Evolutionary conservation across 805 yeast species (phyloP).

Genomic region (Ogataea allantospora): DNA sequence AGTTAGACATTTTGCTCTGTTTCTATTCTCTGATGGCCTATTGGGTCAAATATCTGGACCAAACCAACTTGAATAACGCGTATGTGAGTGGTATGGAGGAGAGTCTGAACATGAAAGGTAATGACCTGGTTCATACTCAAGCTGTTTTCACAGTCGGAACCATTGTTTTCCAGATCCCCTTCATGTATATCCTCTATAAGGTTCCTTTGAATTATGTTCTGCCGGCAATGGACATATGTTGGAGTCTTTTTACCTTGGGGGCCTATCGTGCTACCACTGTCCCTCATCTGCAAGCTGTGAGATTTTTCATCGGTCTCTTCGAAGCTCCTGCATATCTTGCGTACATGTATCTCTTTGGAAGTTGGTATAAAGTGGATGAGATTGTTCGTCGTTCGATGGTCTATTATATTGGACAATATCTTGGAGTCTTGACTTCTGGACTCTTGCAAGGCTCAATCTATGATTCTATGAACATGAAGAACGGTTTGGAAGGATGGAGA

Average conservation of each 20-base stretch:
- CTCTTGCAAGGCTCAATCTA: conserved; percentile 42
- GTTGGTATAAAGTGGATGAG: conserved; percentile 56
- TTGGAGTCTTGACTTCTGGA: conserved; percentile 57
- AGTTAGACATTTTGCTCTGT: conserved; percentile 53
- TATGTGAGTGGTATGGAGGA: conserved; percentile 68
- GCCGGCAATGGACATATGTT: conserved; percentile 57
- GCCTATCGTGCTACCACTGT: conserved; percentile 50
- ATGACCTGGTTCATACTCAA: conserved; percentile 27
- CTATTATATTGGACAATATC: conserved; percentile 60
- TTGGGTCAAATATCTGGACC: conserved; percentile 67
- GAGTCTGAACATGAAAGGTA: conserved; percentile 32
- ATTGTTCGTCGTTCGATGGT: conserved; percentile 59
- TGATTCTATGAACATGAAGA: conserved; percentile 25
- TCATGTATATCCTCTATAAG: conserved; percentile 36
- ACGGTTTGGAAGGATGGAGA: conserved; percentile 44
- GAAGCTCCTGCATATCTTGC: conserved; percentile 67
- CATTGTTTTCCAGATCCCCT: conserved; percentile 54
- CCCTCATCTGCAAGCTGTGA: conserved; percentile 52
- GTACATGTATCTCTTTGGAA: conserved; percentile 55
- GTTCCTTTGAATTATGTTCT: conserved; percentile 52
- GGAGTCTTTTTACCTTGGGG: conserved; percentile 64
- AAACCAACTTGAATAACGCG: conserved; percentile 55
- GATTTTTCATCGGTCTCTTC: conserved; percentile 65
- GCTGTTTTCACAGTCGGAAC: conserved; percentile 43
- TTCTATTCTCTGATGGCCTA: conserved; percentile 56